Base-by-base conservation (phyloP, 2,329 filamentous ascomycete genomes). In the Penicillium sclerotiorum region DNA sequence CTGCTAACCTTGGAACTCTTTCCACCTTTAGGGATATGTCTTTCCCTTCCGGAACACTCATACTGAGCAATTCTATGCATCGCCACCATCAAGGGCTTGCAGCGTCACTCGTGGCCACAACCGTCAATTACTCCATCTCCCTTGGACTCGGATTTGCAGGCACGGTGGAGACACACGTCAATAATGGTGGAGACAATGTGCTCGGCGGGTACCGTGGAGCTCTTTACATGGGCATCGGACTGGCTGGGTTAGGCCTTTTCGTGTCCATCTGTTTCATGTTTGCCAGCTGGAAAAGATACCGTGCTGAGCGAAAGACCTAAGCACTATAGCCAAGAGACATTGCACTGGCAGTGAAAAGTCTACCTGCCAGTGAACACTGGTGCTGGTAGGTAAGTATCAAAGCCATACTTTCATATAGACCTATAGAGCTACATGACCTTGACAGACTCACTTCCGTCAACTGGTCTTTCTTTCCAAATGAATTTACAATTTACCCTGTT, bases 71-170 rank as follows among this genome's bases (percentile, higher is more conserved):
- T 55, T 71, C 71, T 2, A 71, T 79, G 22, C 57, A 66, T 8
- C 68, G 71, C 23, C 66, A 77, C 44, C 73, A 78, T 44, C 79
- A 82, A 55, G 79, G 79, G 5, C 71, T 80, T 13, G 77, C 77
- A 2, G 78, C 77, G 0, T 81, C 77, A 15, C 64, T 88, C 5
- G 81, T 87, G 25, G 83, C 79, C 49, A 87, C 84, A 0, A 74
- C 86, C 9, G 80, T 88, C 53, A 88, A 89, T 65, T 89, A 88
- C 62, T 80, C 79, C 50, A 87, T 89, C 27, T 83, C 82, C 1
- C 66, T 88, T 2, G 84, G 82, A 0, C 73, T 89, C 0, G 86
- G 85, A 0, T 78, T 89, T 38, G 85, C 85, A 0, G 85, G 84
- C 0, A 87, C 83, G 0, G 78, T 87, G 2, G 83, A 88, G 60